These are phyloP conservation scores for Neonectria punicea DNA, from an alignment of 2,329 filamentous ascomycete species.

Conservation along the genomic window DNA sequence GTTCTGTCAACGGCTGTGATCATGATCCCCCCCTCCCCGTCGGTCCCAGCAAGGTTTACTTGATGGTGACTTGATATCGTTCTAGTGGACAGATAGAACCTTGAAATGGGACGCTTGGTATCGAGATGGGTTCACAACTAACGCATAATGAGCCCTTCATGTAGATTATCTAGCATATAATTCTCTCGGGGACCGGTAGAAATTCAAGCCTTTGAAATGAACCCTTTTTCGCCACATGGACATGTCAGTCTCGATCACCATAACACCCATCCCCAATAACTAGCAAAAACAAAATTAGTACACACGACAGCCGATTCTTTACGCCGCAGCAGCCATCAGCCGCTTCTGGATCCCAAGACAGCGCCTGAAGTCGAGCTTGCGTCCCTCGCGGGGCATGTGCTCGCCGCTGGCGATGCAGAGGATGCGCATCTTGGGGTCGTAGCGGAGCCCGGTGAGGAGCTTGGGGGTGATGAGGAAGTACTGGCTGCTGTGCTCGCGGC, in stretches of 20 bases:
- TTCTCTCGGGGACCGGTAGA: neutral
- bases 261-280: too few relatives aligned
- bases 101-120: neutral
- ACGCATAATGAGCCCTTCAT: neutral
- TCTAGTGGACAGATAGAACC: neutral
- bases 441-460: constrained; percentile 84
- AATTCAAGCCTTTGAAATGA: neutral
- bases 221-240: neutral
- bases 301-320: neutral
- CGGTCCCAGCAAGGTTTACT: neutral
- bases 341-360: constrained; percentile 57
- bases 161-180: neutral
- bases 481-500: constrained; percentile 79
- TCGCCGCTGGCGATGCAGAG: constrained; percentile 95
- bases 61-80: neutral
- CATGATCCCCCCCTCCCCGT: neutral
- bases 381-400: constrained; percentile 67
- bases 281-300: neutral
- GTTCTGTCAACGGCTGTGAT: neutral
- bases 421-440: constrained; percentile 91
- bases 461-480: constrained; percentile 99
- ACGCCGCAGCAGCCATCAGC: constrained; percentile 49
- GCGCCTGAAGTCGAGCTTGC: constrained; percentile 60
- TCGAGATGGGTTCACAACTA: neutral
- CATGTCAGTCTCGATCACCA: neutral